These are phyloP conservation scores for Aureobasidium namibiae DNA, from an alignment of 2,329 filamentous ascomycete genomes.

Conservation along the genomic window DNA sequence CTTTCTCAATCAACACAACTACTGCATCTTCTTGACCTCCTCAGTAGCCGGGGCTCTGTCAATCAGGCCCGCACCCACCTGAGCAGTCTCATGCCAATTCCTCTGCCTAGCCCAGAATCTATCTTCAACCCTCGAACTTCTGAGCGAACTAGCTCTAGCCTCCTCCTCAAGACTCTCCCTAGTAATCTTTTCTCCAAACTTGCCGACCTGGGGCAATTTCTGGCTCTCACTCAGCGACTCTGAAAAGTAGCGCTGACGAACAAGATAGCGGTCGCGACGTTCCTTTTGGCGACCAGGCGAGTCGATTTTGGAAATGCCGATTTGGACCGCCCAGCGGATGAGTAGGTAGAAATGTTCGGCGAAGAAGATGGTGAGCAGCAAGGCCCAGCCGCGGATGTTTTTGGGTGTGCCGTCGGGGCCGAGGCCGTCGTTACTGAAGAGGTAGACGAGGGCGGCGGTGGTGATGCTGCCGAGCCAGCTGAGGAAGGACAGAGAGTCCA, in stretches of 20 bases:
- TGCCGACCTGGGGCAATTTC: slow-evolving; percentile 37
- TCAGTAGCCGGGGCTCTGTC: slow-evolving; percentile 25
- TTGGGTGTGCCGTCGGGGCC: slow-evolving; percentile 59
- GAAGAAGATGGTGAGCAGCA: slow-evolving; percentile 74
- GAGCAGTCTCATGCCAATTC: slow-evolving; percentile 42
- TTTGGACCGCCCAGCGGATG: slow-evolving; percentile 62
- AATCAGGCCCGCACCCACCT: slow-evolving; percentile 45
- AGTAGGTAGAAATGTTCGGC: slow-evolving; percentile 86
- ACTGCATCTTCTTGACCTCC: slow-evolving; percentile 17
- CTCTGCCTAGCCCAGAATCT: slow-evolving; percentile 47
- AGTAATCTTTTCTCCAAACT: slow-evolving; percentile 52
- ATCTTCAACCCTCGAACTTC: slow-evolving; percentile 34
- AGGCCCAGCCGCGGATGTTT: slow-evolving; percentile 68
- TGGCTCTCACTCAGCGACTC: slow-evolving; percentile 57
- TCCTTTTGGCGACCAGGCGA: slow-evolving; percentile 81
- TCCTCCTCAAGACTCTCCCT: slow-evolving; percentile 56
- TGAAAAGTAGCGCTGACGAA: slow-evolving; percentile 71
- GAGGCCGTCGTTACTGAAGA: slow-evolving; percentile 66
- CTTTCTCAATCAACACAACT: too few species aligned
- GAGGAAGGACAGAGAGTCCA: slow-evolving; percentile 78
- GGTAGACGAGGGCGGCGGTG: slow-evolving; percentile 77
- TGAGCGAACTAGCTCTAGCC: slow-evolving; percentile 33
- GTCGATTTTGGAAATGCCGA: slow-evolving; percentile 70
- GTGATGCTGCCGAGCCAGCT: slow-evolving; percentile 89
- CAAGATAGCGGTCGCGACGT: slow-evolving; percentile 67